Evolutionary conservation across 257 asterid genomes (phyloP).

Genomic region (Echium plantagineum): DNA sequence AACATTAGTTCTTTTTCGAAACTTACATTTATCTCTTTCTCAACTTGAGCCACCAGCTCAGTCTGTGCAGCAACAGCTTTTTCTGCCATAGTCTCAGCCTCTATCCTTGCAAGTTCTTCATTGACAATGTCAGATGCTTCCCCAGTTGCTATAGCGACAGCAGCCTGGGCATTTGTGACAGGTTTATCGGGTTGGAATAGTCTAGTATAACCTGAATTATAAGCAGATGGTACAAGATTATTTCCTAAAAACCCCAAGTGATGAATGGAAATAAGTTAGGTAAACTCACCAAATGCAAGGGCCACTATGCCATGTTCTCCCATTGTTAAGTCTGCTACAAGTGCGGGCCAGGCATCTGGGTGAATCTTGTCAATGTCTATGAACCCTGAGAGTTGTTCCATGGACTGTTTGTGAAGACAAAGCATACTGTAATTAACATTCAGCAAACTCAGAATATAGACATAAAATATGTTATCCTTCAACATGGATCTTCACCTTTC

Average conservation of each 20-base stretch:
- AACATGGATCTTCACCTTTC: conserved; percentile 40
- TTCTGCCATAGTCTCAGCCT: conserved; percentile 96
- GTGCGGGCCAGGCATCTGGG: conserved; percentile 98
- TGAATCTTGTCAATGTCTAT: conserved; percentile 84
- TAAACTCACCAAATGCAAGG: conserved; percentile 73
- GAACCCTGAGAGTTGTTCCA: conserved; percentile 85
- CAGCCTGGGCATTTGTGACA: conserved; percentile 97
- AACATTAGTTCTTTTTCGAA: conserved; percentile 56
- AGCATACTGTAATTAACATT: conserved; percentile 3
- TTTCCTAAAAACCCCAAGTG: conserved; percentile 8
- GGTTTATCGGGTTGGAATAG: conserved; percentile 97
- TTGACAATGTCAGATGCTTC: conserved; percentile 70
- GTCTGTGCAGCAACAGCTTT: conserved; percentile 91
- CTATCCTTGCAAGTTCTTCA: conserved; percentile 94
- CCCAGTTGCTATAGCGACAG: conserved; percentile 83
- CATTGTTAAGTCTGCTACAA: conserved; percentile 75
- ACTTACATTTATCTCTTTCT: conserved; percentile 71
- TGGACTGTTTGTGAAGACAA: conserved; percentile 33
- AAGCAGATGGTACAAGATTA: conserved; percentile 4
- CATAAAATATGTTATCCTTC: conserved; percentile 8
- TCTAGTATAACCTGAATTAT: conserved; percentile 73
- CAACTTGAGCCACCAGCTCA: conserved; percentile 83
- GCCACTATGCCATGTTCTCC: conserved; percentile 88
- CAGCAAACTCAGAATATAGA: background rate
- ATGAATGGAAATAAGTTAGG: background rate